These are phyloP conservation scores for Dissophora globulifera DNA, from an alignment of 192 early-diverging fungal species.

Conservation along the genomic window DNA sequence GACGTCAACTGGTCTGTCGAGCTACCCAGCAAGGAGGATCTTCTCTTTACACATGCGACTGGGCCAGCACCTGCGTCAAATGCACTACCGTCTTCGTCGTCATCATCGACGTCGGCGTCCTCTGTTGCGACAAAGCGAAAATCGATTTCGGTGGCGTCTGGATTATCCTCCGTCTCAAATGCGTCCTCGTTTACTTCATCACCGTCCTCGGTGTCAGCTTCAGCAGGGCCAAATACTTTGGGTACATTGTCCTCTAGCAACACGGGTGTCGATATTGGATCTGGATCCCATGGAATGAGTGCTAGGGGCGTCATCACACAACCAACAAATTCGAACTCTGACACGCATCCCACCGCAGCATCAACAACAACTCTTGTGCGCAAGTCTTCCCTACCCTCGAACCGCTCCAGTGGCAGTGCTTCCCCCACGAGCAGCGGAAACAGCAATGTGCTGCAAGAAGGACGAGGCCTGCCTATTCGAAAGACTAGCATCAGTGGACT, in stretches of 20 bases:
- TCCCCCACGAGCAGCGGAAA: not conserved
- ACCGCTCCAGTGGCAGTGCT: not conserved
- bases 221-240: too few species aligned
- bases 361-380: constrained; percentile 7
- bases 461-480: constrained; percentile 2
- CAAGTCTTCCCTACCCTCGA: constrained; percentile 26
- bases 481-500: constrained; percentile 19
- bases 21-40: constrained; percentile 33
- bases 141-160: constrained; percentile 15
- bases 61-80: not conserved
- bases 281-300: not conserved
- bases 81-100: not conserved
- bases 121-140: constrained; percentile 29
- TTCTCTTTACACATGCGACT: constrained; percentile 24
- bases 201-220: too few species aligned
- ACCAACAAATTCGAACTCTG: not conserved
- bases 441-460: constrained; percentile 7
- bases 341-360: not conserved
- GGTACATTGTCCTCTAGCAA: too few species aligned
- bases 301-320: not conserved
- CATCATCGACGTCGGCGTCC: not conserved
- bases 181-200: too few species aligned
- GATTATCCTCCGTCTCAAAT: constrained; percentile 5
- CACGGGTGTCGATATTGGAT: not conserved
- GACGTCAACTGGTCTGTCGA: constrained; percentile 47